Conservation (phyloP, 345 rosid genomes). For the Brassica cretica region DNA sequence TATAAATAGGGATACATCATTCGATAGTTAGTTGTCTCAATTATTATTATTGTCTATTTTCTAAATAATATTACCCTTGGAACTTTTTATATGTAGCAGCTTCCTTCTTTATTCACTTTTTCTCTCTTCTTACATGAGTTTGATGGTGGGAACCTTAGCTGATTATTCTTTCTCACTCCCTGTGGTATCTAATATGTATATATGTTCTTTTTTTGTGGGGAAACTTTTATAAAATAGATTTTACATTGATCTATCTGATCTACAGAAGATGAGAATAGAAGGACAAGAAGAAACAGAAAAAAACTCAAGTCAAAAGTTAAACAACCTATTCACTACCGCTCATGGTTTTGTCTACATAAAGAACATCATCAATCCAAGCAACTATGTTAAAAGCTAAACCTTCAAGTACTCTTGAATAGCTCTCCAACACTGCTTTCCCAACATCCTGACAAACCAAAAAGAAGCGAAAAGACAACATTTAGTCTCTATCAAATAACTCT, state of each 20-base stretch:
- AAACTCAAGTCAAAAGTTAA: background rate
- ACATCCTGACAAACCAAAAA: slow-evolving; percentile 62
- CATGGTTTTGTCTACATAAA: slow-evolving; percentile 58
- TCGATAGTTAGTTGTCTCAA: slow-evolving; percentile 17
- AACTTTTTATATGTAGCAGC: background rate
- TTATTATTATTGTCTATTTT: slow-evolving; percentile 3
- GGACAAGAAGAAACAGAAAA: slow-evolving; percentile 6
- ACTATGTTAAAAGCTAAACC: slow-evolving; percentile 91
- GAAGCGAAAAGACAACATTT: background rate
- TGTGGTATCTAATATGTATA: too few relatives aligned
- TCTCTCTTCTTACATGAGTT: too few relatives aligned
- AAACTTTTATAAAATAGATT: too few relatives aligned
- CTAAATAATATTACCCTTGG: background rate
- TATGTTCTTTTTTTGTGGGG: too few relatives aligned
- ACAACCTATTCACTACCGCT: slow-evolving; percentile 32
- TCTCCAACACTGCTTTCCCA: slow-evolving; percentile 84
- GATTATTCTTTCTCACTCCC: too few relatives aligned
- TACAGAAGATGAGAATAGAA: background rate
- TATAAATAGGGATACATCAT: slow-evolving; percentile 33
- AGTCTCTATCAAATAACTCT: background rate
- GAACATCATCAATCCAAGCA: slow-evolving; percentile 89
- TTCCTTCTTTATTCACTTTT: too few relatives aligned
- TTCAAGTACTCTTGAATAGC: slow-evolving; percentile 93
- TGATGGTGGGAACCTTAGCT: too few relatives aligned
- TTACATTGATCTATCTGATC: too few relatives aligned